Conservation (phyloP, 2,329 filamentous ascomycete genomes). For the Trichothecium sympodiale region DNA sequence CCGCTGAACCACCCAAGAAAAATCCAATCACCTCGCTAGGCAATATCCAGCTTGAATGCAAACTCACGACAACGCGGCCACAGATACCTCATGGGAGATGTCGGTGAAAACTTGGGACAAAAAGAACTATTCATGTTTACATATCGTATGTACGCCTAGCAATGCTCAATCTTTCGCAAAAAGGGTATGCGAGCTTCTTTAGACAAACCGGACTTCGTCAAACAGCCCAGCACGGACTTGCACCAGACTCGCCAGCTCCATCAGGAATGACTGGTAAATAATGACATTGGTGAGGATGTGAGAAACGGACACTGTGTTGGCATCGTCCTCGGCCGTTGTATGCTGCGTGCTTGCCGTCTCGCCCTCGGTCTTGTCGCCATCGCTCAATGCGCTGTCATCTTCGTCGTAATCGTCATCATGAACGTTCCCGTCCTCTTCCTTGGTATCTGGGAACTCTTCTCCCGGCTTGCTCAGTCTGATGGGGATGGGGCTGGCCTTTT, state of each 20-base stretch:
- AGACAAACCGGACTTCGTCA: constrained; percentile 58
- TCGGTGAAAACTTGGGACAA: no score
- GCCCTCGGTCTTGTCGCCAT: background rate
- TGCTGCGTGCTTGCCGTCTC: constrained; percentile 8
- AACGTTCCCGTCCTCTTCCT: constrained; percentile 8
- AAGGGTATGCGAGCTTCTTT: background rate
- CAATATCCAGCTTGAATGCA: no score
- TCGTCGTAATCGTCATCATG: constrained; percentile 11
- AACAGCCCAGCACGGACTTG: constrained; percentile 67
- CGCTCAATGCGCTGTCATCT: constrained; percentile 6
- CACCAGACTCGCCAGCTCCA: constrained; percentile 64
- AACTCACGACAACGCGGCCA: no score
- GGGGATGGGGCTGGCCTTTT: constrained; percentile 31
- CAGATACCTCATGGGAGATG: no score
- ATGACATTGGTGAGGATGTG: constrained; percentile 73
- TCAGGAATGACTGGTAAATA: constrained; percentile 67
- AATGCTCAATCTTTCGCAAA: no score
- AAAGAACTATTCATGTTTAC: no score
- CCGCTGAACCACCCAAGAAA: no score
- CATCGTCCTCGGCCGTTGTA: constrained; percentile 10
- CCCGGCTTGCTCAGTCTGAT: constrained; percentile 29
- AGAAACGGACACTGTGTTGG: constrained; percentile 53
- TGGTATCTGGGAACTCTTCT: constrained; percentile 7
- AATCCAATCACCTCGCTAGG: no score
- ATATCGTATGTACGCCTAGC: no score